These are phyloP conservation scores for Pezicula neosporulosa DNA, from an alignment of 2,329 filamentous ascomycete species.

Conservation along the genomic window DNA sequence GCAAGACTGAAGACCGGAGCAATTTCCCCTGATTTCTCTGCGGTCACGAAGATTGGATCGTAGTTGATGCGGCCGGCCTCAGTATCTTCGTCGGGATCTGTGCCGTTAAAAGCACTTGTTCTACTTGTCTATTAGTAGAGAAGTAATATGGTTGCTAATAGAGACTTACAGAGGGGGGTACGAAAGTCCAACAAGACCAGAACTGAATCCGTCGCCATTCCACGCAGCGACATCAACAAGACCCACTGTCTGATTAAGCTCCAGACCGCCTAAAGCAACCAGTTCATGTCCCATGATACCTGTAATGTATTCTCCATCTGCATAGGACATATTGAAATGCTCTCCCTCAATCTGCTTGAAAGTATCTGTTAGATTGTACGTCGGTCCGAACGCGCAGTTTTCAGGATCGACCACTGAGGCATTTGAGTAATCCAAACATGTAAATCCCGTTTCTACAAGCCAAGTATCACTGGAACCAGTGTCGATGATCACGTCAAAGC, in stretches of 20 bases:
- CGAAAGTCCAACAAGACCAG: slow-evolving; percentile 46
- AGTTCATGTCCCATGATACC: slow-evolving; percentile 2
- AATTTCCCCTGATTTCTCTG: slow-evolving; percentile 40
- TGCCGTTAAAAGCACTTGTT: slow-evolving; percentile 21
- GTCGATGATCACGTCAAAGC: slow-evolving; percentile 1
- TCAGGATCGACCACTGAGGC: too few species aligned
- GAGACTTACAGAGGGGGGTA: slow-evolving; percentile 37
- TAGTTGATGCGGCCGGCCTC: slow-evolving; percentile 29
- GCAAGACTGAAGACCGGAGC: slow-evolving; percentile 45
- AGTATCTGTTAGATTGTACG: neutral
- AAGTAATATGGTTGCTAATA: neutral
- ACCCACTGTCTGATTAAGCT: slow-evolving; percentile 38
- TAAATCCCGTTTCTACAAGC: neutral
- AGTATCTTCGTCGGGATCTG: slow-evolving; percentile 30
- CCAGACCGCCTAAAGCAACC: slow-evolving; percentile 1
- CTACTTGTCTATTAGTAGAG: neutral
- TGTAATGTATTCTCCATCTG: neutral
- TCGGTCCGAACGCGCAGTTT: slow-evolving; percentile 3
- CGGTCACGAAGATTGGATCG: slow-evolving; percentile 44
- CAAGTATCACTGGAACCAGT: slow-evolving; percentile 1
- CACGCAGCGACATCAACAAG: slow-evolving; percentile 39
- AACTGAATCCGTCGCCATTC: slow-evolving; percentile 39
- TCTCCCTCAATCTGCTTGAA: slow-evolving; percentile 4
- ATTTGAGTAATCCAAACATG: neutral
- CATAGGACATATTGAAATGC: slow-evolving; percentile 7